A percentile compares a stretch with the other conserved stretches of the same genome.
Conservation (phyloP, 2,329 filamentous ascomycete species). For the Pseudofabraea citricarpa region DNA sequence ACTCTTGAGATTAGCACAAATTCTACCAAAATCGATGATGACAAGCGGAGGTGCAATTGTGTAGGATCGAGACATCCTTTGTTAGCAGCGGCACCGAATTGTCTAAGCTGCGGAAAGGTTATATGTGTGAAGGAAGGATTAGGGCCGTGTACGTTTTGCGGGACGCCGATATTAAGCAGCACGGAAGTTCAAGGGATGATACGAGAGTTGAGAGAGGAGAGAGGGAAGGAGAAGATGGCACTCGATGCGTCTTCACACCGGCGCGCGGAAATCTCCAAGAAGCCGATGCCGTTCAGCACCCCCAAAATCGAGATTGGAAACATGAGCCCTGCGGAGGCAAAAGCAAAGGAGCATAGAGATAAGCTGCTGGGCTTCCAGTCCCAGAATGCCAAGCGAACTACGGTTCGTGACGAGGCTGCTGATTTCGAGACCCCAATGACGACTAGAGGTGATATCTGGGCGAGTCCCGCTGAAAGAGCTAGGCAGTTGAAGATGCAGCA, state of each 20-base stretch:
- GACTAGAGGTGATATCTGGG: slow-evolving; percentile 59
- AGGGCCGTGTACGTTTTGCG: slow-evolving; percentile 90
- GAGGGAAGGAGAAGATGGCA: slow-evolving; percentile 81
- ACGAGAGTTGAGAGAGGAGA: slow-evolving; percentile 74
- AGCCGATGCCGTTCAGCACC: slow-evolving; percentile 54
- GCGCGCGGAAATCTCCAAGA: slow-evolving; percentile 58
- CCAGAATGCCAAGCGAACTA: slow-evolving; percentile 64
- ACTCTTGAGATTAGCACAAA: slow-evolving; percentile 90
- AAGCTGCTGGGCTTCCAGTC: slow-evolving; percentile 62
- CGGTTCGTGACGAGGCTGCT: slow-evolving; percentile 66
- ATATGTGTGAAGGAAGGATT: slow-evolving; percentile 92
- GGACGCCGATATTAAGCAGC: slow-evolving; percentile 63
- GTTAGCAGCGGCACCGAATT: slow-evolving; percentile 89
- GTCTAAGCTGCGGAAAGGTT: slow-evolving; percentile 87
- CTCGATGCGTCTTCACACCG: slow-evolving; percentile 69
- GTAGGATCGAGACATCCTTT: slow-evolving; percentile 84
- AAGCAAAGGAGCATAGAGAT: slow-evolving; percentile 61
- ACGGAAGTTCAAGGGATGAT: slow-evolving; percentile 83
- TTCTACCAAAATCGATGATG: slow-evolving; percentile 58
- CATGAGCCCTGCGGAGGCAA: slow-evolving; percentile 31
- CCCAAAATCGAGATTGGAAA: slow-evolving; percentile 27
- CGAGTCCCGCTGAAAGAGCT: slow-evolving; percentile 61
- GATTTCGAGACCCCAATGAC: slow-evolving; percentile 54
- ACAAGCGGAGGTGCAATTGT: slow-evolving; percentile 73
- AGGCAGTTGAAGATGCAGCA: slow-evolving; percentile 66